Base-by-base conservation (phyloP, 345 rosid species). In the Kandelia obovata region DNA sequence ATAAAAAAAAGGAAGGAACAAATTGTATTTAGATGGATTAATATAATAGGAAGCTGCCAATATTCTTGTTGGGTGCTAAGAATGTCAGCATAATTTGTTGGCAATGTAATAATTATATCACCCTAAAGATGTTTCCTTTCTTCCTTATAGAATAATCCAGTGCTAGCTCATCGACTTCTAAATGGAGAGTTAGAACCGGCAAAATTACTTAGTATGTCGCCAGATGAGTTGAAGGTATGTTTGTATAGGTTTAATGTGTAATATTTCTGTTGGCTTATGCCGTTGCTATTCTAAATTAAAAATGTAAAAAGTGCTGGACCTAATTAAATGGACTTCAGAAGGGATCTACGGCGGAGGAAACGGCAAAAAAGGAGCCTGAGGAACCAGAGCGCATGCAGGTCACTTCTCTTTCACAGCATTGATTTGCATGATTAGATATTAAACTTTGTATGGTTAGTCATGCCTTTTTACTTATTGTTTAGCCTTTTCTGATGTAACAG, bases 341-440 rank as follows among this genome's bases (percentile, higher is more conserved):
- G 81, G 99, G 98, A 52, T 83, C 89, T 58, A 96, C 97, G 2
- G 90, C 86, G 6, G 99, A 90, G 78, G 98, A 92, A 81, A 90
- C 83, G 7, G 81, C 83, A 16, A 82, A 72, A 66, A 85, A 86
- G 70, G 98, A 92, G 85, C 99, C 98, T 71, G 98, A 96, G 47
- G 96, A 90, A 23, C 80, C 81, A 0, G 88, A 84, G 69, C 83
- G 75, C 53, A 90, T 96, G 87, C 96, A 96, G 97, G 98, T 96
- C 5, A n/a, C 34, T 65, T 59, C 11, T 69, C 20, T 59, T 52
- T 5, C 10, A 47, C 4, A 25, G 26, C 49, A 39, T 59, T 49
- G n/a, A 21, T 53, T 20, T 69, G n/a, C 6, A 21, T 32, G 25
- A 10, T 57, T 28, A 32, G 35, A 46, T 62, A 21, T 49, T 62